Percentiles rank a stretch among this genome's conserved stretches.
phyloP scores from a whole-genome alignment of 2,329 filamentous ascomycete genomes.

The Mariannaea sp. region DNA sequence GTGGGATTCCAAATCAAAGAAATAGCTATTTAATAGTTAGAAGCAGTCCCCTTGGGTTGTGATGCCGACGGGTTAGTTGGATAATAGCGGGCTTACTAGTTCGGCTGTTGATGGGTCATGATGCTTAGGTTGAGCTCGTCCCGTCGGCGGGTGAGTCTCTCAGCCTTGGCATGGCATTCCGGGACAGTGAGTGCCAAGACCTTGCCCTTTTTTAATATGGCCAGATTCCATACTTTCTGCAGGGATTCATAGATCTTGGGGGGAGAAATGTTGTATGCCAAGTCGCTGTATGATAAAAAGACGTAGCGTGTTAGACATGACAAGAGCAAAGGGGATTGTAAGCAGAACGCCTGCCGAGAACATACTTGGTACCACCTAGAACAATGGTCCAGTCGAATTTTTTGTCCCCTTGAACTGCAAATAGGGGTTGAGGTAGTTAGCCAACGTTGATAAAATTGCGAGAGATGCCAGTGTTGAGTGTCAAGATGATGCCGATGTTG shows the following conservation, averaged over 20 bases:
- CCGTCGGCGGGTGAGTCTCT: constrained; percentile 43
- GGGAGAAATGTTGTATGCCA: constrained; percentile 47
- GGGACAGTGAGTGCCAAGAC: constrained; percentile 68
- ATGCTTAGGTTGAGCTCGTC: constrained; percentile 59
- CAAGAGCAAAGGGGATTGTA: background rate
- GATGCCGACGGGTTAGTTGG: background rate
- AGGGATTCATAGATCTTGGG: constrained; percentile 55
- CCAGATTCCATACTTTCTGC: constrained; percentile 54
- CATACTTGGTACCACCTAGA: constrained; percentile 67
- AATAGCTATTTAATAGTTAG: constrained; percentile 49
- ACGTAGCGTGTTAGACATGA: background rate
- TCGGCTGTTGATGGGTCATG: constrained; percentile 50
- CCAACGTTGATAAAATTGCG: background rate
- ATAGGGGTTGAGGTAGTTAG: too few relatives aligned
- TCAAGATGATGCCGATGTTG: background rate
- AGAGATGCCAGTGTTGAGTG: background rate
- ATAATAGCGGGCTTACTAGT: constrained; percentile 53
- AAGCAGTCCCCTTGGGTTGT: background rate
- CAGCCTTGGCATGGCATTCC: constrained; percentile 48
- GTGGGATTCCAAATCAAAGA: constrained; percentile 59
- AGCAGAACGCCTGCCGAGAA: constrained; percentile 1
- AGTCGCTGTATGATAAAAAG: constrained; percentile 50
- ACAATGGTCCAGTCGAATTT: constrained; percentile 65
- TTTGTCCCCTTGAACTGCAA: constrained; percentile 28
- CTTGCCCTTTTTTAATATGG: constrained; percentile 55